Percentiles rank a stretch among this genome's conserved stretches.
Conservation (phyloP, 768 basidiomycete genomes). For the Agaricus blazei region DNA sequence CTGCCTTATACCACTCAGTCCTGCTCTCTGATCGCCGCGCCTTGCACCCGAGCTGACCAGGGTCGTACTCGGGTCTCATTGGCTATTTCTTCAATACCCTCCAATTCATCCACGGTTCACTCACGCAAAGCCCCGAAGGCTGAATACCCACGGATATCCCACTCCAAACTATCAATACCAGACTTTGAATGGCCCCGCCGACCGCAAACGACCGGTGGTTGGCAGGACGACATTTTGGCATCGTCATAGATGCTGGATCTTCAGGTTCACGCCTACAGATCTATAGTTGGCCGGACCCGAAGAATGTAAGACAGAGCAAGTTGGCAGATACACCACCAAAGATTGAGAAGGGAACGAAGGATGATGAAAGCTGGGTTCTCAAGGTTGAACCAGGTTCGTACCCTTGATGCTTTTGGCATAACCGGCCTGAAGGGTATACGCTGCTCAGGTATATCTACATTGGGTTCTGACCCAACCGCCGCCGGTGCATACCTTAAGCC, state of each 20-base stretch:
- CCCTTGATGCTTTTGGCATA: neutral
- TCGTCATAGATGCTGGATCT: constrained; percentile 98
- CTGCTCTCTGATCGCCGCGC: too few species aligned
- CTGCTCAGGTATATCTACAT: constrained; percentile 78
- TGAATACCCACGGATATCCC: too few species aligned
- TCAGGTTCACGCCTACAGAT: constrained; percentile 95
- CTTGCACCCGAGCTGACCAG: too few species aligned
- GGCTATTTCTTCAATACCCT: too few species aligned
- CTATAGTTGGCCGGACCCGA: constrained; percentile 93
- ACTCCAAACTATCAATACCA: neutral
- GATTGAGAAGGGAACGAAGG: constrained; percentile 86
- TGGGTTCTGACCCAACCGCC: constrained; percentile 60
- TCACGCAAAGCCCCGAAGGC: too few species aligned
- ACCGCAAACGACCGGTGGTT: constrained; percentile 71
- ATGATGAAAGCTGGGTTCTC: constrained; percentile 79
- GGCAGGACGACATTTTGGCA: constrained; percentile 75
- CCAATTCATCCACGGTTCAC: too few species aligned
- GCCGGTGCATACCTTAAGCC: constrained; percentile 79
- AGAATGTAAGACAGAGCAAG: constrained; percentile 39
- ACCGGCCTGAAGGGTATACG: neutral
- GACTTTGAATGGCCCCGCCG: constrained; percentile 63
- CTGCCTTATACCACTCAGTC: too few species aligned
- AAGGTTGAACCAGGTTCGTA: constrained; percentile 91
- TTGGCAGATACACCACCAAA: constrained; percentile 61
- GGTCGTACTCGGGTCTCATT: too few species aligned